Base-by-base conservation (phyloP, 108 stramenopile species). In the Ochromonas danica region DNA sequence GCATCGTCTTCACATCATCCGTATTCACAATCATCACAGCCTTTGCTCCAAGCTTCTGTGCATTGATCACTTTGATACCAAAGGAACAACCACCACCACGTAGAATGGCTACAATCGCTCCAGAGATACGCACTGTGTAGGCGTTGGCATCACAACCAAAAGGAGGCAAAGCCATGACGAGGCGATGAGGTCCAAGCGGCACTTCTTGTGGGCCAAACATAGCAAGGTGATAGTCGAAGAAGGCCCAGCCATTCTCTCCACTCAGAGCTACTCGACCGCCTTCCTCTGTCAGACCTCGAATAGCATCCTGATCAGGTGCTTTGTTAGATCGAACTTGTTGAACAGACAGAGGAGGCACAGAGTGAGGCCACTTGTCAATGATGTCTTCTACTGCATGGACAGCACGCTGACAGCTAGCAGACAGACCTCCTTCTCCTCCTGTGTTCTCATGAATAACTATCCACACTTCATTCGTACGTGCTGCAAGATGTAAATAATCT, bases 41-140 rank as follows among this genome's bases (percentile, higher is more conserved):
- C 51, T 36, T 75, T 6, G 72, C 72, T 28, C 72, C 72, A 14
- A 75, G 51, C 51, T 75, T 75, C 31, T 75, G 72, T 31, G 72
- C 72, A 36, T 75, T 75, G 31, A 75, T 75, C 14, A 75, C 72
- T 36, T 75, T 75, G 72, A 75, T 75, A 36, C 72, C 72, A 41
- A 75, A 75, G 3, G 72, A 75, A 41, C 72, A 75, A 28, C 72
- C 72, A 17, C 72, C 72, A 30, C 72, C 72, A 27, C 72, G 36
- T 27, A 75, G 25, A 36, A 75, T 75, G 36, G 72, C 72, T 6
- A 75, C 72, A 36, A 36, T 42, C 10, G 72, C 31, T 3, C 25
- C 25, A 6, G 36, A 10, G 28, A 75, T 75, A 27, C 72, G 72
- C 28, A 75, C 72, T 6, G 43, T 60, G 40, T 75, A 75, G 10